Percentiles rank a stretch among this genome's conserved stretches.
Conservation (phyloP, 2,329 filamentous ascomycete genomes). For the Cladosporium sp. region DNA sequence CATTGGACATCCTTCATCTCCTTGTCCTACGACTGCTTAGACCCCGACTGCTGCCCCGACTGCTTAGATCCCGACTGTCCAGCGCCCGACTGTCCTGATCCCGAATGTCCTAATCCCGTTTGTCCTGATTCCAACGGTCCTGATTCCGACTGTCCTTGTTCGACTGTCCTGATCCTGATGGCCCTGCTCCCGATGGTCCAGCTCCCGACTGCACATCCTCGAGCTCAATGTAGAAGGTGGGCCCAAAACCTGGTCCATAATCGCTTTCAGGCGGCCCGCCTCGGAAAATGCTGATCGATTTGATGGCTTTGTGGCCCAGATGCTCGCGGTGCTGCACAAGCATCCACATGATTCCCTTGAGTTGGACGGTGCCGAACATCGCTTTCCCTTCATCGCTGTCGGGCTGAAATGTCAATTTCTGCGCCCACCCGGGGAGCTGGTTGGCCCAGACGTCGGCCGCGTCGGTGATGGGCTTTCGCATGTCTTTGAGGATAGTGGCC, state of each 20-base stretch:
- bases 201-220: neutral
- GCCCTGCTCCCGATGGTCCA: neutral
- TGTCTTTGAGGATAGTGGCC: neutral
- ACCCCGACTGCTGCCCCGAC: too few species aligned
- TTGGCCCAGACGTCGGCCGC: neutral
- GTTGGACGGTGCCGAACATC: neutral
- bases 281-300: neutral
- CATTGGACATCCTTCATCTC: neutral
- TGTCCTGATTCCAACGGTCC: neutral
- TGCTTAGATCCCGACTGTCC: neutral
- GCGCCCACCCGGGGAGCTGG: neutral
- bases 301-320: neutral
- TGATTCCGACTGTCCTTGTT: neutral
- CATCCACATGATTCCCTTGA: conserved; percentile 3
- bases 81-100: neutral
- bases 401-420: neutral
- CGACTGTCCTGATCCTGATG: neutral
- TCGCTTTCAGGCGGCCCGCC: neutral
- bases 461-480: neutral
- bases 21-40: neutral
- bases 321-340: neutral
- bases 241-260: neutral
- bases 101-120: neutral
- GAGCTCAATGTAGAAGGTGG: neutral
- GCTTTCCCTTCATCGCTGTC: neutral